Base-by-base conservation (phyloP, 176 grass and related monocot species). In the Ensete ventricosum region DNA sequence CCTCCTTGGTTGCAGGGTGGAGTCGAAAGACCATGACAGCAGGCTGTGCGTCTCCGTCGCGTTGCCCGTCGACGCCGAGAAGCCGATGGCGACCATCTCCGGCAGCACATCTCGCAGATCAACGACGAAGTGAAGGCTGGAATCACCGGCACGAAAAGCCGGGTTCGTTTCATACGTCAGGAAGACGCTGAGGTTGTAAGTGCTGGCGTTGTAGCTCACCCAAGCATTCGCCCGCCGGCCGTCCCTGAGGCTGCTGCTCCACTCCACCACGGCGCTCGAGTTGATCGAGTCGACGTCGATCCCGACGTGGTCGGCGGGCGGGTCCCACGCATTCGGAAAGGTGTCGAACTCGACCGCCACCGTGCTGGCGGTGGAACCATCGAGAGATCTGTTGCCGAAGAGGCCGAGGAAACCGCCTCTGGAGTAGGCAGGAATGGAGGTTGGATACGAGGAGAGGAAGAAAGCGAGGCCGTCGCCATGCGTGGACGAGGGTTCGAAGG, bases 291-390 rank as follows among this genome's bases (percentile, higher is more conserved):
- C 26, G 53, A 88, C 73, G 23, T 91, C 73, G 64, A 91, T 88
- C 2, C 89, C 85, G 66, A 91, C 74, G 74, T 91, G 89, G 27
- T 85, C 76, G 53, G n/a, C 14, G 11, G 79, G 62, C 52, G 89
- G 83, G 81, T 88, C 85, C 83, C 83, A 85, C 14, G 2, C 1
- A 26, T 91, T 73, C 19, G 60, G 1, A 66, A 83, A 69, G 81
- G 24, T 91, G 58, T 91, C 85, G 73, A 91, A 91, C 81, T 91
- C 85, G 14, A 91, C 67, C 11, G 85, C 89, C 51, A 91, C 83
- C 0, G 82, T 75, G 20, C 69, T 43, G 50, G 51, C 83, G 19
- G 78, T 19, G 49, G 76, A 16, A 11, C 26, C 73, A 9, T 77
- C 48, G 71, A 72, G 72, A 29, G 2, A 34, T 21, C 12, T 64